Evolutionary conservation across 192 early-diverging fungal species (phyloP).

Genomic region (Backusella circina): DNA sequence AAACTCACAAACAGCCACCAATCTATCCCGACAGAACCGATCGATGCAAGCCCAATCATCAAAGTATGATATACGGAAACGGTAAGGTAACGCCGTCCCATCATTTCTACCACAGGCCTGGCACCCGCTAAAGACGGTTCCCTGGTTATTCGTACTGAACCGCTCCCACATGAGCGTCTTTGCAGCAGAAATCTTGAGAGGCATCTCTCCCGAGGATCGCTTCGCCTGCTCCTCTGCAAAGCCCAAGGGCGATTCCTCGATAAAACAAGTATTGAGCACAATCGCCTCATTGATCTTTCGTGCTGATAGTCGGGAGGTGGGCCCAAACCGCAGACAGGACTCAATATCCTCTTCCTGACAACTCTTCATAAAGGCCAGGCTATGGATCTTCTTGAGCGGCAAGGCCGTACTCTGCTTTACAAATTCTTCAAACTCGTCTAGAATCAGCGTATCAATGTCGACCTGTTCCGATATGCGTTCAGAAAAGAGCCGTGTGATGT

Average conservation of each 20-base stretch:
- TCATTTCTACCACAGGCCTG: conserved; percentile 52
- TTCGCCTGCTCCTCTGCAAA: conserved; percentile 48
- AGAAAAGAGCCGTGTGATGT: conserved; percentile 12
- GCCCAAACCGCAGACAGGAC: conserved; percentile 92
- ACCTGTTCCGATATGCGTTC: conserved; percentile 16
- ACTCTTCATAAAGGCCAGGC: conserved; percentile 81
- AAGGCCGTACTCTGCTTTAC: conserved; percentile 58
- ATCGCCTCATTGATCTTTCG: conserved; percentile 90
- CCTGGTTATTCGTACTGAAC: conserved; percentile 30
- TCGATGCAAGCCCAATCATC: conserved; percentile 80
- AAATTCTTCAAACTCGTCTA: conserved; percentile 90
- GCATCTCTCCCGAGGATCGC: conserved; percentile 31
- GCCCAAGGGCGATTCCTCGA: conserved; percentile 73
- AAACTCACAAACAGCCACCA: conserved; percentile 92
- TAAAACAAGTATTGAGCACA: conserved; percentile 79
- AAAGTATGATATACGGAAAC: conserved; percentile 65
- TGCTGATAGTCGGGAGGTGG: conserved; percentile 83
- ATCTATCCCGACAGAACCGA: conserved; percentile 84
- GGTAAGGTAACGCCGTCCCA: conserved; percentile 46
- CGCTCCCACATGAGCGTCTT: conserved; percentile 54
- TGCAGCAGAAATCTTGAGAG: conserved; percentile 48
- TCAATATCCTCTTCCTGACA: conserved; percentile 88
- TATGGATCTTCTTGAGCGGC: conserved; percentile 73
- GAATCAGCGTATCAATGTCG: conserved; percentile 66
- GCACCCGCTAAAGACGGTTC: conserved; percentile 42